Base-by-base conservation (phyloP, 257 asterid species). In the Phtheirospermum japonicum region DNA sequence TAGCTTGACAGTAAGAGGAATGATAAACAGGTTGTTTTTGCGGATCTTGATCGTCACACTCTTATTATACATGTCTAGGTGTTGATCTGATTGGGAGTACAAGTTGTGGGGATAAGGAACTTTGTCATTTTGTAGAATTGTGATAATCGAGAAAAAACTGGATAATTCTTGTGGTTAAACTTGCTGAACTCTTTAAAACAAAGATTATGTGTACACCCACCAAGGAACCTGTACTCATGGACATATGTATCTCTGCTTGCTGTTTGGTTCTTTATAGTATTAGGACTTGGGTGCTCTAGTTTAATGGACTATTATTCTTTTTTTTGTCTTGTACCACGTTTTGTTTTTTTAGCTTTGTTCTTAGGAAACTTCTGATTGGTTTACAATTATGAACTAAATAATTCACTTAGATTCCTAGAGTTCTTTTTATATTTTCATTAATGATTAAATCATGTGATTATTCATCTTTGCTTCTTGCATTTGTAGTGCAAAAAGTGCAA, bases 401-500 rank as follows among this genome's bases (percentile, higher is more conserved):
- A 14, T 63, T 17, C 61, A 66, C 42, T 40, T 72, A 9, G 48
- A 58, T 49, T 60, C 54, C 64, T 42, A 9, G 19, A 62, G 9
- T 59, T 57, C 7, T 64, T 57, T 18, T 53, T 9, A 49, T 11
- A 49, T 30, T 54, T 39, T 9, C 45, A 39, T 20, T 19, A 43
- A 26, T 20, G 40, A 46, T 54, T 45, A 9, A 57, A 20, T 75
- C 32, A 28, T 59, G 23, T 57, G 59, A 36, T 46, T 37, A 59
- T 52, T 43, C 50, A 68, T 79, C 82, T 83, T 18, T 68, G 18
- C 19, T 55, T 54, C 60, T 49, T 67, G 70, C 69, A 68, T 42
- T 65, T 83, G 77, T 61, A 90, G 96, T 90, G 96, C 79, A 90
- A 88, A 80, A 85, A 85, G 69, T 90, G 98, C 83, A 79, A 73